Conservation (phyloP, 352 stramenopile genomes). For the Pythium dissotocum region DNA sequence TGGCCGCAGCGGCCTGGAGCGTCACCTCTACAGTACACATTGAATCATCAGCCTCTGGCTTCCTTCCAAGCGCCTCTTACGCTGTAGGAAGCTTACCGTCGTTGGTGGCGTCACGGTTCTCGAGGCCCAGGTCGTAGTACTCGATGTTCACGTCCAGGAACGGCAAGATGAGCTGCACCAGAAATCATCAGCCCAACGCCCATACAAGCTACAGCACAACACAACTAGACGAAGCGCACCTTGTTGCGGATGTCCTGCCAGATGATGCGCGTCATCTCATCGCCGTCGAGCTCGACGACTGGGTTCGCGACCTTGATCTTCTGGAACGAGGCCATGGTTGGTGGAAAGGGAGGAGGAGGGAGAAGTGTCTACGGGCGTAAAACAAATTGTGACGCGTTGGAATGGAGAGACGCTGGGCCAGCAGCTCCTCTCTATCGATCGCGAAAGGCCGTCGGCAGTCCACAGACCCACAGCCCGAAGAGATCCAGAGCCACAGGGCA, state of each 20-base stretch:
- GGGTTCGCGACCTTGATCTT: constrained; percentile 83
- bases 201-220: not conserved
- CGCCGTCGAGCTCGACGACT: constrained; percentile 84
- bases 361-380: not conserved
- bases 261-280: constrained; percentile 88
- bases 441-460: not conserved
- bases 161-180: constrained; percentile 65
- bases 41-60: not conserved
- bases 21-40: constrained; percentile 52
- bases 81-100: constrained; percentile 38
- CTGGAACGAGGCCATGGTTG: constrained; percentile 27
- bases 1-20: constrained; percentile 72
- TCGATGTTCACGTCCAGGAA: constrained; percentile 86
- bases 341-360: not conserved
- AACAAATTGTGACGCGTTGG: constrained; percentile 7
- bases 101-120: constrained; percentile 81
- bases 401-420: not conserved
- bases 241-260: constrained; percentile 67
- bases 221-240: constrained; percentile 13
- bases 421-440: not conserved
- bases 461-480: no score
- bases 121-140: constrained; percentile 84
- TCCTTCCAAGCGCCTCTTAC: not conserved
- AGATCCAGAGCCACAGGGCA: not conserved
- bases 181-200: constrained; percentile 23